A percentile compares a stretch with the other conserved stretches of the same genome.
Evolutionary conservation across 345 rosid species (phyloP).

Genomic region (Heritiera fomes): DNA sequence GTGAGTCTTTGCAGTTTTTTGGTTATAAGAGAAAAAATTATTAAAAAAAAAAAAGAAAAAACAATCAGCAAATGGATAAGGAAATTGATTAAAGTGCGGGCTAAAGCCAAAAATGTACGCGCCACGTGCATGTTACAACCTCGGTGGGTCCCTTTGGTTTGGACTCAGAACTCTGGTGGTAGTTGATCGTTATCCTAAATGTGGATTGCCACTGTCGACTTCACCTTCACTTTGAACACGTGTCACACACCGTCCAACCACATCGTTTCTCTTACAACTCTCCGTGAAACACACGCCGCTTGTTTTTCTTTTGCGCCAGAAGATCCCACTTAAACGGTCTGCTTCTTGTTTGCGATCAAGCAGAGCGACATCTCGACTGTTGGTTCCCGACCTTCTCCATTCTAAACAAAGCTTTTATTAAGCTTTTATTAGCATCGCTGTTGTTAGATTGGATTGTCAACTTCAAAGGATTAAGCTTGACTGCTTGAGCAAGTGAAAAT

Average conservation of each 20-base stretch:
- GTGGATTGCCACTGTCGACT: neutral
- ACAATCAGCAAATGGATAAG: neutral
- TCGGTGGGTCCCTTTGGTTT: neutral
- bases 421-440: too few species aligned
- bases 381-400: too few species aligned
- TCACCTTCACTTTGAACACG: conserved; percentile 11
- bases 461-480: too few species aligned
- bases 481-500: too few species aligned
- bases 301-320: too few species aligned
- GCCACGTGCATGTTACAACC: neutral
- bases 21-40: too few species aligned
- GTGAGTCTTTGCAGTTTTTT: too few species aligned
- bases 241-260: conserved; percentile 16
- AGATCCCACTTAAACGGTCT: neutral
- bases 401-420: too few species aligned
- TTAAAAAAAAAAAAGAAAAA: too few species aligned
- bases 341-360: neutral
- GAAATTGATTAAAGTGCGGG: neutral
- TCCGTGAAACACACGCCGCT: neutral
- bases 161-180: neutral
- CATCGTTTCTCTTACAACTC: neutral
- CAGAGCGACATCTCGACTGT: too few species aligned
- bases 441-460: too few species aligned
- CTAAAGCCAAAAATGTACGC: neutral
- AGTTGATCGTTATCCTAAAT: conserved; percentile 24